Base-by-base conservation (phyloP, 176 grass and related monocot species). In the Puya raimondii region DNA sequence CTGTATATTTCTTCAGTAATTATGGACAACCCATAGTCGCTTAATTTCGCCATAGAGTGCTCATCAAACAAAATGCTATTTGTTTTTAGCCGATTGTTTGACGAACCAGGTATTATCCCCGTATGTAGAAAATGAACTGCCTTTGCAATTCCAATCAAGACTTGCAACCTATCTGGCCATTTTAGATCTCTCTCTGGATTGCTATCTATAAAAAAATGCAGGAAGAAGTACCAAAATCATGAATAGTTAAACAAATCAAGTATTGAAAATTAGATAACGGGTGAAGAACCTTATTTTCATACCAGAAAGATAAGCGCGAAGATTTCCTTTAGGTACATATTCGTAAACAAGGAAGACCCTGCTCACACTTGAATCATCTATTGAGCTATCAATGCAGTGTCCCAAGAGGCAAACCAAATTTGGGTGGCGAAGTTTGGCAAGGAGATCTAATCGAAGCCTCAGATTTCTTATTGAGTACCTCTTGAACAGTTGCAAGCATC, bases 71-170 rank as follows among this genome's bases (percentile, higher is more conserved):
- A 83, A 80, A 96, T 82, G 81, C 81, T 87, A 50, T 70, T 83
- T 51, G 81, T 71, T 72, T 87, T 96, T 63, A 96, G 56, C 48
- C 86, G 82, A 73, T 96, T 96, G 72, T 89, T 91, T n/a, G 80
- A 80, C 68, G 86, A 96, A 87, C 92, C 92, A 78, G 92, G 92
- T 78, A 96, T 96, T 78, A 92, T 92, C 74, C 92, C 88, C 26
- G 88, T 96, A 77, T 96, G 92, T 53, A 96, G 80, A 70, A 96
- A 96, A 84, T 96, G 92, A 69, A 92, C 84, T 68, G 92, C 92
- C 84, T 91, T 96, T 49, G 88, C 85, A 66, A 90, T 92, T 63
- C 79, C 69, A 68, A 96, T 96, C 49, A 96, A 72, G 48, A 90
- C 77, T 64, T 88, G 83, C 20, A 96, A 67, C 66, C 88, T 76